phyloP scores from a whole-genome alignment of 225 moss, liverwort and hornwort genomes.

The Sphagnum contortum region DNA sequence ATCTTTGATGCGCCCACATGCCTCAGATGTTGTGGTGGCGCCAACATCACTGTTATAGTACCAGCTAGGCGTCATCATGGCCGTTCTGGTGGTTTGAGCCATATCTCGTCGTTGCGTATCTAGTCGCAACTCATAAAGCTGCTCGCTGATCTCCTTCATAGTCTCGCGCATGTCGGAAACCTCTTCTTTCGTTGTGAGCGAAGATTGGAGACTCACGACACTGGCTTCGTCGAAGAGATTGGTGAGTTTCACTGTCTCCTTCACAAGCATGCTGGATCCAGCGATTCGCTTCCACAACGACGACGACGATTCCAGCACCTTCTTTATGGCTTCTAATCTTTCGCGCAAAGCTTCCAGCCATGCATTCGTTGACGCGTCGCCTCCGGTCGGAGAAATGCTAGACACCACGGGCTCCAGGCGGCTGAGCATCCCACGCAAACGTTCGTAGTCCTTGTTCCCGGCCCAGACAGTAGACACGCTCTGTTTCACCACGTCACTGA shows the following conservation, averaged over 20 bases:
- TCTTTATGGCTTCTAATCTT: constrained; percentile 5
- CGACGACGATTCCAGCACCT: background rate
- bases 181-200: constrained; percentile 6
- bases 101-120: constrained; percentile 4
- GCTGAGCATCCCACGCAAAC: constrained; percentile 4
- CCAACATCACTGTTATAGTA: background rate
- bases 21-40: constrained; percentile 5
- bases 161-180: constrained; percentile 1
- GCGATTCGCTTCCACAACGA: background rate
- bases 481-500: background rate
- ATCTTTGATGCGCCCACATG: constrained; percentile 2
- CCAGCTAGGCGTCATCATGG: constrained; percentile 7
- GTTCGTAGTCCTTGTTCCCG: background rate
- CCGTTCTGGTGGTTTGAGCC: background rate
- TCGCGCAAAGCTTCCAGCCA: constrained; percentile 10
- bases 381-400: background rate
- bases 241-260: constrained; percentile 1
- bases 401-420: constrained; percentile 5
- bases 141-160: constrained; percentile 10
- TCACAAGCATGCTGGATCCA: background rate
- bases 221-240: constrained; percentile 6
- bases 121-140: background rate
- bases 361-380: background rate
- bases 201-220: background rate
- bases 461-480: background rate